Evolutionary conservation across 305 asterid genomes (phyloP).

Genomic region (Fraxinus nigra): DNA sequence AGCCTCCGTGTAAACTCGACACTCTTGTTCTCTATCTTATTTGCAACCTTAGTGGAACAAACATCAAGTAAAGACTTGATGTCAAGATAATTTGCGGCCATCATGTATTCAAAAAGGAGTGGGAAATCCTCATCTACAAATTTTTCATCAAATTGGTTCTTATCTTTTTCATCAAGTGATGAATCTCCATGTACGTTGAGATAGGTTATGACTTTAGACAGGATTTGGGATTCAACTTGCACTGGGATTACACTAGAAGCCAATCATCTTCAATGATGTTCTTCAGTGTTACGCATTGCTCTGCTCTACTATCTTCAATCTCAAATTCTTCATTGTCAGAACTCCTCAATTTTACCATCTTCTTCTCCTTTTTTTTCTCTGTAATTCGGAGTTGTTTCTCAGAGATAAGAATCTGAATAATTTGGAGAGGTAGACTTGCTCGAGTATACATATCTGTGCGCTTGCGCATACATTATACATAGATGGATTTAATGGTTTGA

Average conservation of each 20-base stretch:
- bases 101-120: background rate
- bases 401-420: background rate
- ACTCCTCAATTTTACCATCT: background rate
- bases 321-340: background rate
- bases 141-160: background rate
- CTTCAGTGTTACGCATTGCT: background rate
- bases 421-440: background rate
- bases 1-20: background rate
- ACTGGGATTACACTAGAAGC: background rate
- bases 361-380: background rate
- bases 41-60: background rate
- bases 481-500: background rate
- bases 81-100: slow-evolving; percentile 17
- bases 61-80: background rate
- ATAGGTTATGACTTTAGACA: background rate
- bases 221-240: background rate
- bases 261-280: slow-evolving; percentile 11
- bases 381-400: background rate
- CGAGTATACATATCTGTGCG: background rate
- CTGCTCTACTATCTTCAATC: slow-evolving; percentile 9
- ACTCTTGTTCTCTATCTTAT: slow-evolving; percentile 11
- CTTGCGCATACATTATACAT: background rate
- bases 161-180: background rate
- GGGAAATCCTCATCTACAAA: background rate
- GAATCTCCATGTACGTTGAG: background rate